Evolutionary conservation across 768 basidiomycete genomes (phyloP), one percentile per base, ranked within the genome.

Genomic region (Suillus weaverae): DNA sequence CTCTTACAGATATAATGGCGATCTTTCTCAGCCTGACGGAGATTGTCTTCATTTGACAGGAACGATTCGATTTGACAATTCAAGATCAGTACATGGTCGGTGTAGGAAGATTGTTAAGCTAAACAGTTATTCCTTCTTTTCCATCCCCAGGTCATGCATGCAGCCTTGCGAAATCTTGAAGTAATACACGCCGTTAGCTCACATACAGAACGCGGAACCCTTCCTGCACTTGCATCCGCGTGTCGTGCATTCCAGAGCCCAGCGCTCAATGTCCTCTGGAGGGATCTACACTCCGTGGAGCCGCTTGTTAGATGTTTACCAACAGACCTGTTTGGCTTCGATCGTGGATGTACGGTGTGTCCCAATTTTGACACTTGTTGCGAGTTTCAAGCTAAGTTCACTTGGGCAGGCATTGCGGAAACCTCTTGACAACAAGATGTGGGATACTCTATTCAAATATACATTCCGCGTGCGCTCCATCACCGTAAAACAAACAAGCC

Each of bases 231-330:
- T 0, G 73, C 72, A 4, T 66, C 69, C 2, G 68, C 70, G n/a
- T 74, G 74, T 55, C 69, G 46, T 26, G 70, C 69, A 2, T 64
- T 74, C 44, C 60, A 56, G 6, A 65, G 72, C 51, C 69, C 70
- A 35, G 73, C 74, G 39, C 59, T 74, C 1, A 69, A 73, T 53
- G 74, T 67, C 38, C 38, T 75, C 1, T 75, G 74, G 74, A 63
- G 63, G 36, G 61, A 69, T 35, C 36, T 74, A 38, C 71, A 63
- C 44, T 72, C 61, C 4, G 51, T 73, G 1, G 43, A 66, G 32
- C 73, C 73, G 2, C 67, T 74, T 14, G 2, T 72, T 1, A 26
- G 6, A 16, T 60, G 60, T 60, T 22, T 60, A 50, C 59, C 38
- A 54, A 2, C 18, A 35, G 53, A 55, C 53, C 33, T 35, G 33